A percentile compares a stretch with the other conserved stretches of the same genome.
Evolutionary conservation across 164 flowering plant genomes (phyloP).

Genomic region (Berberis thunbergii): DNA sequence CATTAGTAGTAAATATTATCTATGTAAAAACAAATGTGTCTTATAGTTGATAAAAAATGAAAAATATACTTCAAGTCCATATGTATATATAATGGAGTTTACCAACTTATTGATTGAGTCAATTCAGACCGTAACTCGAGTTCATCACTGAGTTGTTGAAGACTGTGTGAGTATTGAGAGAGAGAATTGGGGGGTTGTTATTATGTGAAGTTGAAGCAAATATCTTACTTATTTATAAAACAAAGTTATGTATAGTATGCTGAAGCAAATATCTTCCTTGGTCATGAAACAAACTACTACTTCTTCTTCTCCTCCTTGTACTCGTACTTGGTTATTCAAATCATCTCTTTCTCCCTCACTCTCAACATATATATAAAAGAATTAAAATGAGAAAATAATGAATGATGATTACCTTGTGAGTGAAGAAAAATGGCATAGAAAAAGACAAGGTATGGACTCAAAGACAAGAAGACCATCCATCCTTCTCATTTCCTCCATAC

Average conservation of each 20-base stretch:
- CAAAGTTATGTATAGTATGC: constrained; percentile 6
- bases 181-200: constrained; percentile 14
- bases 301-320: background rate
- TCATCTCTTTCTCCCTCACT: constrained; percentile 3
- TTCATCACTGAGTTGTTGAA: no score
- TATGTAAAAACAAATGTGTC: no score
- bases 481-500: constrained; percentile 26
- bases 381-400: background rate
- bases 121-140: no score
- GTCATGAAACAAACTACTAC: constrained; percentile 6
- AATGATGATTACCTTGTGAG: constrained; percentile 42
- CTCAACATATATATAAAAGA: background rate
- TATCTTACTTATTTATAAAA: constrained; percentile 4
- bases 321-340: constrained; percentile 17
- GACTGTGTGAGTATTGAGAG: background rate
- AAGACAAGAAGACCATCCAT: constrained; percentile 52
- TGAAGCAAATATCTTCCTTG: constrained; percentile 29
- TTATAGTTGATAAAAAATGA: no score
- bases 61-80: no score
- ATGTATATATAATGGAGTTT: no score
- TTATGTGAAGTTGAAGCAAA: constrained; percentile 54
- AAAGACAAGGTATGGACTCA: constrained; percentile 48
- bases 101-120: no score
- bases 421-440: constrained; percentile 43
- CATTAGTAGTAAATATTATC: no score